Conservation (phyloP, 1,139 yeast genomes). For the Candida pseudocylindracea region DNA sequence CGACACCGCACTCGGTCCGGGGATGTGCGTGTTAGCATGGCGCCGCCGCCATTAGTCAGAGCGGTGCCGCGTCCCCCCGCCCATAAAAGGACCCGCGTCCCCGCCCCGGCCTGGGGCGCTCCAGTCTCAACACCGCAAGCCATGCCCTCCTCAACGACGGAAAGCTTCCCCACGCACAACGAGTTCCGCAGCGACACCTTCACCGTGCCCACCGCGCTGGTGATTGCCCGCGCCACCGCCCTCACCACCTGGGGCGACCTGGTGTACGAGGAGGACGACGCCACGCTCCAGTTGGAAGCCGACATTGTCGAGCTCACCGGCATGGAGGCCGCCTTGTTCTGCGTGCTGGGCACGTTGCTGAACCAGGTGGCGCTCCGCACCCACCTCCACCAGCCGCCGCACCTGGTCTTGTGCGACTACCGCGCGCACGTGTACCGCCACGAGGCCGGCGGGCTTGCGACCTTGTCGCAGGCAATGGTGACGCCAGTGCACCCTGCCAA, state of each 20-base stretch:
- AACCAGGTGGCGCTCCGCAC: slow-evolving; percentile 75
- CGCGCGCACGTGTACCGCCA: slow-evolving; percentile 66
- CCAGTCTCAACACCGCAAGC: too few relatives aligned
- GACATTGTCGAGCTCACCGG: slow-evolving; percentile 55
- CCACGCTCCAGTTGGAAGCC: slow-evolving; percentile 42
- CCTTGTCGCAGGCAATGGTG: slow-evolving; percentile 83
- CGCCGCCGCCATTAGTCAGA: too few relatives aligned
- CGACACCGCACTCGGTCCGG: too few relatives aligned
- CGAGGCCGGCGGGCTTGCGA: slow-evolving; percentile 86
- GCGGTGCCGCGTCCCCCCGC: too few relatives aligned
- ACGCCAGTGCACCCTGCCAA: slow-evolving; percentile 60
- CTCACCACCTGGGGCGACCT: slow-evolving; percentile 37
- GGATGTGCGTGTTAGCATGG: too few relatives aligned
- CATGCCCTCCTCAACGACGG: slow-evolving; percentile 2
- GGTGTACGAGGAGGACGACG: slow-evolving; percentile 66
- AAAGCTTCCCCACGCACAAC: slow-evolving; percentile 15
- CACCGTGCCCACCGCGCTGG: slow-evolving; percentile 66
- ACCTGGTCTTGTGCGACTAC: slow-evolving; percentile 63
- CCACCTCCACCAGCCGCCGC: slow-evolving; percentile 69
- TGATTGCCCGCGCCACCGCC: slow-evolving; percentile 13
- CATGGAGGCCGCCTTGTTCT: slow-evolving; percentile 63
- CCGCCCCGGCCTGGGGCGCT: too few relatives aligned
- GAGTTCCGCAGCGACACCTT: slow-evolving; percentile 78
- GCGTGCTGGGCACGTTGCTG: slow-evolving; percentile 79
- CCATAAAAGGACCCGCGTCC: too few relatives aligned